These are phyloP conservation scores for Microdochium nivale DNA, from an alignment of 2,329 filamentous ascomycete genomes.

Conservation along the genomic window DNA sequence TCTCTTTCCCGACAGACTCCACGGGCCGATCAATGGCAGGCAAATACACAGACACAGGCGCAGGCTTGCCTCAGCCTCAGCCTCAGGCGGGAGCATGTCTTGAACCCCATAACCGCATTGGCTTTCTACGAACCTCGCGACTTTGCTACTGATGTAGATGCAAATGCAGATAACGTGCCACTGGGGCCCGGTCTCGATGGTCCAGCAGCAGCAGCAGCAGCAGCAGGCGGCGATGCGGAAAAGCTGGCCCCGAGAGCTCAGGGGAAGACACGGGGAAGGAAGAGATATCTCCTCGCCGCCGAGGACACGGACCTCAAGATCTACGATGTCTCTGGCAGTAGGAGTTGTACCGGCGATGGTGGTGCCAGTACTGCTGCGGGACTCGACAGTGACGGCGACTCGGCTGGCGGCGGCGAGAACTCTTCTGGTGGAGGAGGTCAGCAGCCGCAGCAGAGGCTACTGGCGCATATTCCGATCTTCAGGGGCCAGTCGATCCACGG, in stretches of 20 bases:
- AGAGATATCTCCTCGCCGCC: constrained; percentile 42
- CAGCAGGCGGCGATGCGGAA: too few species aligned
- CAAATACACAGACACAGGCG: neutral
- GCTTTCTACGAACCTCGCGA: constrained; percentile 32
- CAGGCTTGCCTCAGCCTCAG: neutral
- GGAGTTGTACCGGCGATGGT: too few species aligned
- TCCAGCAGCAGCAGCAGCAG: too few species aligned
- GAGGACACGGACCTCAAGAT: constrained; percentile 51
- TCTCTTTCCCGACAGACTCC: neutral
- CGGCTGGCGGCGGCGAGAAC: constrained; percentile 7
- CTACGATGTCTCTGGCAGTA: constrained; percentile 34
- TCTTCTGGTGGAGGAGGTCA: neutral
- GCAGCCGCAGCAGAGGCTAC: constrained; percentile 11
- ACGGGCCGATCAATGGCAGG: neutral
- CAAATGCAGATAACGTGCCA: too few species aligned
- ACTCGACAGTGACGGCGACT: too few species aligned
- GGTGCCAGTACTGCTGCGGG: neutral
- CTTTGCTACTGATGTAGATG: neutral
- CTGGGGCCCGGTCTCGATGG: too few species aligned
- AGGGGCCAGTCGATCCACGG: constrained; percentile 66
- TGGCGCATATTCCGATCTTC: constrained; percentile 47
- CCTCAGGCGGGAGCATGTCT: constrained; percentile 25
- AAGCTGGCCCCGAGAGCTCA: too few species aligned
- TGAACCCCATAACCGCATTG: constrained; percentile 52
- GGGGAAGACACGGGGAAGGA: too few species aligned